A percentile compares a stretch with the other conserved stretches of the same genome.
Conservation (phyloP, 2,329 filamentous ascomycete species). For the Xylariaceae sp. region DNA sequence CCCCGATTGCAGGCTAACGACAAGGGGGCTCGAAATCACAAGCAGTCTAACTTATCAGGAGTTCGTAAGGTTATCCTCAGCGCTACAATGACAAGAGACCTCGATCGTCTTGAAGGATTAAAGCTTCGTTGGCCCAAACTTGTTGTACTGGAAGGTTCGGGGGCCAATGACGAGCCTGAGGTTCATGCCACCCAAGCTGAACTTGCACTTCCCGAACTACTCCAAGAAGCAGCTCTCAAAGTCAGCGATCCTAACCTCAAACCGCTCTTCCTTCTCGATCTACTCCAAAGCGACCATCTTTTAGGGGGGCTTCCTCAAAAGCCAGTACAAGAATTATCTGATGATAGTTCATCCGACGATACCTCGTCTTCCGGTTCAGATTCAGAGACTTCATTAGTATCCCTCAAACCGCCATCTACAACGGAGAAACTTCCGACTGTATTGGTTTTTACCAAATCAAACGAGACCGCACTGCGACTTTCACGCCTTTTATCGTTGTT, state of each 20-base stretch:
- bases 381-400: constrained; percentile 28
- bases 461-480: constrained; percentile 85
- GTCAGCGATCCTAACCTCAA: constrained; percentile 72
- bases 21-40: constrained; percentile 55
- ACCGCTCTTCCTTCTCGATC: constrained; percentile 80
- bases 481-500: constrained; percentile 75
- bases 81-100: constrained; percentile 87
- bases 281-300: constrained; percentile 65
- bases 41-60: constrained; percentile 53
- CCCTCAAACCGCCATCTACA: constrained; percentile 1
- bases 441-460: constrained; percentile 88
- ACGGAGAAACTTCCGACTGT: constrained; percentile 46
- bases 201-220: constrained; percentile 61
- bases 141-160: constrained; percentile 69
- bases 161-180: constrained; percentile 32
- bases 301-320: constrained; percentile 21
- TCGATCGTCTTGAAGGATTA: constrained; percentile 76
- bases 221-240: constrained; percentile 69
- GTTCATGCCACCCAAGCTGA: constrained; percentile 47
- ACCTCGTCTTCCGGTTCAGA: constrained; percentile 40
- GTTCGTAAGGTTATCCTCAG: constrained; percentile 85
- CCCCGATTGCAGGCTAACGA: constrained; percentile 56
- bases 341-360: constrained; percentile 31
- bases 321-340: constrained; percentile 20
- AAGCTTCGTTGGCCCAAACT: constrained; percentile 74